Percentiles rank a stretch among this genome's conserved stretches.
phyloP scores from a whole-genome alignment of 176 grass and related monocot species.

The Paspalum vaginatum region DNA sequence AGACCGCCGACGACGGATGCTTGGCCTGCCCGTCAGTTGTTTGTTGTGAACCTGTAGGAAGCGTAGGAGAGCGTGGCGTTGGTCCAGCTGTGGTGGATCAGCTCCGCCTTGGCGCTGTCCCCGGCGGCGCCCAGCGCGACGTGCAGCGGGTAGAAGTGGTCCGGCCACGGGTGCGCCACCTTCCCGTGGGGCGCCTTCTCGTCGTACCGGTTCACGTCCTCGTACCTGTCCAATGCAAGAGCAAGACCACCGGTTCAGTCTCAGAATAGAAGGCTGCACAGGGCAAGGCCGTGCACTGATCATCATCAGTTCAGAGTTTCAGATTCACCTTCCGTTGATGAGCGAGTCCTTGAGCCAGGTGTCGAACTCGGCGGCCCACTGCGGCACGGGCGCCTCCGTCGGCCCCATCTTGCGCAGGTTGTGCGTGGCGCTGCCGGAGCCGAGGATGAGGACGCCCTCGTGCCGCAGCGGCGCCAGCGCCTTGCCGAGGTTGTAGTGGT shows the following conservation, averaged over 20 bases:
- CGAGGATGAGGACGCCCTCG: constrained; percentile 75
- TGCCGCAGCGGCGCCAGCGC: constrained; percentile 66
- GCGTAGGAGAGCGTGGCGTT: constrained; percentile 57
- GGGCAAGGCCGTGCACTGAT: too few species aligned
- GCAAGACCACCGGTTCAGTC: neutral
- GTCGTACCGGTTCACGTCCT: constrained; percentile 67
- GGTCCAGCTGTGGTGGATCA: constrained; percentile 74
- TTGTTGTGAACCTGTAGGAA: constrained; percentile 64
- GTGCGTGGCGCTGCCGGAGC: constrained; percentile 85
- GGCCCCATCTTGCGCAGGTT: constrained; percentile 63
- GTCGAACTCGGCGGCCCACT: constrained; percentile 79
- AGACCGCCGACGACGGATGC: neutral
- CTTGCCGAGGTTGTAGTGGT: constrained; percentile 86
- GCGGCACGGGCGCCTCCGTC: constrained; percentile 7
- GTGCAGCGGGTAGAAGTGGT: constrained; percentile 89
- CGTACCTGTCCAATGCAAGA: constrained; percentile 41
- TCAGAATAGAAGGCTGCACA: too few species aligned
- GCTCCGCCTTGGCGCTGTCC: constrained; percentile 56
- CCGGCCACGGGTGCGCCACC: constrained; percentile 77
- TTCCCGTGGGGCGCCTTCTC: constrained; percentile 66
- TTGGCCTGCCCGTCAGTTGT: constrained; percentile 29
- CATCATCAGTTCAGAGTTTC: neutral
- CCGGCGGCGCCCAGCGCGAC: constrained; percentile 91
- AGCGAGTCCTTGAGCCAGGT: constrained; percentile 79
- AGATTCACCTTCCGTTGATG: constrained; percentile 55